Evolutionary conservation across 176 grass and related monocot genomes (phyloP).

Genomic region (Dendrocalamus sinicus): DNA sequence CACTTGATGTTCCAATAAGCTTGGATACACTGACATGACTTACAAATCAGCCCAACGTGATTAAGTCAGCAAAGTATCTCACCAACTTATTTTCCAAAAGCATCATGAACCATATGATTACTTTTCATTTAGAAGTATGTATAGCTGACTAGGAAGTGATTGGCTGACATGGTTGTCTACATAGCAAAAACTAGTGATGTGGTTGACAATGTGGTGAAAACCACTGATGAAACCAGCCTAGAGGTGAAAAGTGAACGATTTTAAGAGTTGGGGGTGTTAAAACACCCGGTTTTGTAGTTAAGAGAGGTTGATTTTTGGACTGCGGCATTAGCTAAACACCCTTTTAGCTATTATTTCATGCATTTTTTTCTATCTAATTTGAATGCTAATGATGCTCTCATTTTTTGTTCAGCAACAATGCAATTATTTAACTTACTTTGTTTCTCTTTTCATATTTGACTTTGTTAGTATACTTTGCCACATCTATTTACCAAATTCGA

Average conservation of each 20-base stretch:
- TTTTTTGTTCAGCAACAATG: neutral
- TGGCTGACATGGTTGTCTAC: neutral
- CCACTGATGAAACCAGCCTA: too few species aligned
- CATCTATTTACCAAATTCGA: neutral
- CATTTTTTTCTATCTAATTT: neutral
- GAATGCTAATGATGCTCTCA: neutral
- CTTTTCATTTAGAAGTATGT: neutral
- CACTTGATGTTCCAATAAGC: neutral
- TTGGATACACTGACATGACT: neutral
- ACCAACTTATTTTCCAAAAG: neutral
- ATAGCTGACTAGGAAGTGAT: neutral
- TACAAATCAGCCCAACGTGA: neutral
- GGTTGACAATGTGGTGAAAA: neutral
- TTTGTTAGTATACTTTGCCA: neutral
- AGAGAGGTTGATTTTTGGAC: neutral
- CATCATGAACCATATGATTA: neutral
- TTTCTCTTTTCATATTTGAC: neutral
- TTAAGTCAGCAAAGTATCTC: neutral
- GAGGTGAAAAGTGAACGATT: neutral
- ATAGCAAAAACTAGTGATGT: neutral
- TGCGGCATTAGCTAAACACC: neutral
- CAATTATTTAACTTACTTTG: neutral
- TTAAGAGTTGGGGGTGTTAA: neutral
- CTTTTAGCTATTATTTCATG: neutral
- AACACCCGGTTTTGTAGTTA: neutral